Base-by-base conservation (phyloP, 2,329 filamentous ascomycete species). In the Trichoderma koningiopsis region DNA sequence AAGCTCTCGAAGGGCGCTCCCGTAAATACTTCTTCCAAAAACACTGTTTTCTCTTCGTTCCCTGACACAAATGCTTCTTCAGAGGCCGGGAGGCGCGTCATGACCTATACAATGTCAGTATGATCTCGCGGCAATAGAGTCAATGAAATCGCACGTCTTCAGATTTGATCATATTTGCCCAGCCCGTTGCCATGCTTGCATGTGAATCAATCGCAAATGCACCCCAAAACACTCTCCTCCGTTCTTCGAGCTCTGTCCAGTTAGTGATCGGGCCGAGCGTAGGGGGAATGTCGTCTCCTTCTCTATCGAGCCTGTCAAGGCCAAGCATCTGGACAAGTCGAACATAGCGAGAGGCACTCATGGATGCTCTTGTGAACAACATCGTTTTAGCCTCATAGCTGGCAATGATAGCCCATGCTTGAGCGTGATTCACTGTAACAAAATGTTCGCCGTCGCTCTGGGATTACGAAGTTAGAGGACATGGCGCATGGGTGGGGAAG, bases 181-280 rank as follows among this genome's bases (percentile, higher is more conserved):
- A 97, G 2, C 94, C 94, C 4, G 94, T 97, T 14, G 93, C 93
- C 63, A 97, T 92, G 74, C 91, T 93, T 2, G 92, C 91, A 79
- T 96, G 96, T 31, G 92, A 87, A 77, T 97, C 94, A 53, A 92
- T 86, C 73, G 90, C 91, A 75, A 95, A 97, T 0, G 89, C 86
- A 72, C 90, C 88, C 95, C 95, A 97, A 74, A 97, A 97, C 0
- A 92, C 90, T 72, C 95, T 86, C 69, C 95, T 86, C 63, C 94
- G 86, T 79, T 98, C 94, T 70, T 86, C 84, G 24, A 83, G 72
- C 71, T 97, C 95, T 0, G 88, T 89, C 93, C 93, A 97, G 75
- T 93, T 92, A 73, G 86, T 87, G 0, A 93, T 85, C 1, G 92
- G 90, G 4, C 88, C 83, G 8, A 97, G 76, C 55, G 90, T 91